phyloP scores from a whole-genome alignment of 305 asterid genomes.

The Stenogyne calaminthoides region DNA sequence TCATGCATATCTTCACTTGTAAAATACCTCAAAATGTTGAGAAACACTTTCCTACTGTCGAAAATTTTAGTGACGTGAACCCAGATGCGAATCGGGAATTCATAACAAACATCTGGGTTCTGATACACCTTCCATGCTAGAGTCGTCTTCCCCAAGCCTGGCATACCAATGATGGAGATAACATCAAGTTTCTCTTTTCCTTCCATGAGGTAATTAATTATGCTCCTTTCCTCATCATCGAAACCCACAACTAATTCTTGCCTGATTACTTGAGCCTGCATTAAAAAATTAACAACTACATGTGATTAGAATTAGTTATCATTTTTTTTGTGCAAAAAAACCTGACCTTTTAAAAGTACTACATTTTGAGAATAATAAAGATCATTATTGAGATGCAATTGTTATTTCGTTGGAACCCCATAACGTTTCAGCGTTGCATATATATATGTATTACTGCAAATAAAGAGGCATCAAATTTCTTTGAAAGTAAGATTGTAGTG shows the following conservation, averaged over 20 bases:
- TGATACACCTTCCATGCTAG: background rate
- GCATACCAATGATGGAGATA: background rate
- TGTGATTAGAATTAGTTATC: no score
- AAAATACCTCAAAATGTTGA: background rate
- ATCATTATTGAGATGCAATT: no score
- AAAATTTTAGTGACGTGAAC: background rate
- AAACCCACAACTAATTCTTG: background rate
- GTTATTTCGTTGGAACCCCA: no score
- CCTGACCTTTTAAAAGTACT: no score
- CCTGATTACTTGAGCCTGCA: background rate
- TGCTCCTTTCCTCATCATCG: background rate
- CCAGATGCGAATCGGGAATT: background rate
- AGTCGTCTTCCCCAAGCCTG: background rate
- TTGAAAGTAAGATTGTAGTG: no score
- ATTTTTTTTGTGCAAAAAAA: no score
- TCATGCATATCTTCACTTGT: background rate
- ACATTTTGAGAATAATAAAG: no score
- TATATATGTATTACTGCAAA: no score
- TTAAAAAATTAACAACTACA: no score
- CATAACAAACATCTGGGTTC: background rate
- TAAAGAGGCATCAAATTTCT: no score
- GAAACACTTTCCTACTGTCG: background rate
- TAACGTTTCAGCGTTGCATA: no score
- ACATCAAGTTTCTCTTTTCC: background rate
- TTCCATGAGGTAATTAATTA: background rate